Evolutionary conservation across 441 rosid species (phyloP).

Genomic region (Breynia disticha): DNA sequence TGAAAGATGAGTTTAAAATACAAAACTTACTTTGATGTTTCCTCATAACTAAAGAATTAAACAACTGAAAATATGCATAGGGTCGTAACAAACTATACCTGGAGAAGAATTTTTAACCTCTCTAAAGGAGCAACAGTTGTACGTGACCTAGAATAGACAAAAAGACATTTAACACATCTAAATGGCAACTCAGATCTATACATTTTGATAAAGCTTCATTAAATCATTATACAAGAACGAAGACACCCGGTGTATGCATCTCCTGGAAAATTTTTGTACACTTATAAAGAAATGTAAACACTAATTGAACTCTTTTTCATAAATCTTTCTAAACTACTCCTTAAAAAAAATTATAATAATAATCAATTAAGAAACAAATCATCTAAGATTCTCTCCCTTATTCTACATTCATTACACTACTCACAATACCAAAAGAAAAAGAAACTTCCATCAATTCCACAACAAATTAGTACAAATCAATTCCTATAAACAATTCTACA

Average conservation of each 20-base stretch:
- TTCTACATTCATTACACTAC: no score
- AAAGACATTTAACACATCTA: constrained; percentile 2
- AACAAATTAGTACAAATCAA: no score
- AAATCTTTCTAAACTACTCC: neutral
- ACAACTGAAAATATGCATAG: constrained; percentile 42
- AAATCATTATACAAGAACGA: no score
- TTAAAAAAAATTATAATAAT: no score
- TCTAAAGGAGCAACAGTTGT: constrained; percentile 96
- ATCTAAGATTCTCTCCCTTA: neutral
- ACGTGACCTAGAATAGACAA: constrained; percentile 60
- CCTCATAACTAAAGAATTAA: constrained; percentile 94
- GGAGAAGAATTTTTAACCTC: constrained; percentile 68
- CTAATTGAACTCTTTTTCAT: neutral
- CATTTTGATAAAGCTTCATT: neutral
- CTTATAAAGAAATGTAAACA: neutral
- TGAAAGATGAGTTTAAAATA: neutral
- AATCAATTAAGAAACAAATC: neutral
- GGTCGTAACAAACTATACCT: constrained; percentile 16
- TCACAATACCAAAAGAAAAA: no score
- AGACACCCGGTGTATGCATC: neutral
- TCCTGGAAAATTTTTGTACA: neutral
- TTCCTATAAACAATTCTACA: no score
- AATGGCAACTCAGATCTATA: no score
- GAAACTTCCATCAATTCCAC: no score
- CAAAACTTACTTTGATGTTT: constrained; percentile 64